Evolutionary conservation across 257 asterid species (phyloP).

Genomic region (Gentiana straminea): DNA sequence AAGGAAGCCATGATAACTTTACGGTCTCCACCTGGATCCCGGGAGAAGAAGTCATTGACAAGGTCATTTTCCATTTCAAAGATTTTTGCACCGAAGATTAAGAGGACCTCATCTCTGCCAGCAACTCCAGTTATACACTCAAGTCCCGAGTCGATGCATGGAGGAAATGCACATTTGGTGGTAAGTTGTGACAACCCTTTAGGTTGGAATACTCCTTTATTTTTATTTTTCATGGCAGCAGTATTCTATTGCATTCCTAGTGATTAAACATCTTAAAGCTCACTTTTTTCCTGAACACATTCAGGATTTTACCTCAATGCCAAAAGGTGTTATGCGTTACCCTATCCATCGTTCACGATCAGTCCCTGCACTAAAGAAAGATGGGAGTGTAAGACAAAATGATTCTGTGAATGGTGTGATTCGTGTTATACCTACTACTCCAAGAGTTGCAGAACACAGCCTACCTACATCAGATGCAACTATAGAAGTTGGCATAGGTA

Average conservation of each 20-base stretch:
- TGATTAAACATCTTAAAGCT: not conserved
- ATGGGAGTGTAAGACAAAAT: conserved; percentile 47
- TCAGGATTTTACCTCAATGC: conserved; percentile 21
- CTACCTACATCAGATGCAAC: conserved; percentile 23
- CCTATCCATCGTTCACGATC: conserved; percentile 81
- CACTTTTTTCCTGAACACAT: conserved; percentile 7
- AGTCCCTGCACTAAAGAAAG: conserved; percentile 58
- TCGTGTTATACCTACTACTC: conserved; percentile 66
- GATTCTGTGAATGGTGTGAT: conserved; percentile 43
- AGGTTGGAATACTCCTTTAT: too few species aligned
- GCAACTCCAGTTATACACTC: conserved; percentile 61
- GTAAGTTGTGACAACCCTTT: conserved; percentile 28
- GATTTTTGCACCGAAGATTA: conserved; percentile 45
- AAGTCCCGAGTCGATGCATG: conserved; percentile 72
- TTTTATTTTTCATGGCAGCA: too few species aligned
- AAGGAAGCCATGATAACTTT: conserved; percentile 63
- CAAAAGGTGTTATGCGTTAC: conserved; percentile 40
- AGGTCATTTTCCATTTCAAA: conserved; percentile 64
- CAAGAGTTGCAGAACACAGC: conserved; percentile 30
- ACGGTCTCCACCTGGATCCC: conserved; percentile 42
- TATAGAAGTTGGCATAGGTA: conserved; percentile 36
- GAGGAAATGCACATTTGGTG: conserved; percentile 31
- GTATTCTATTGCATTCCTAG: too few species aligned
- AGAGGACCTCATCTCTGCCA: conserved; percentile 71
- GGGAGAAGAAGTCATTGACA: conserved; percentile 32